Evolutionary conservation across 2,329 filamentous ascomycete genomes (phyloP).

Genomic region (Colletotrichum acutatum): DNA sequence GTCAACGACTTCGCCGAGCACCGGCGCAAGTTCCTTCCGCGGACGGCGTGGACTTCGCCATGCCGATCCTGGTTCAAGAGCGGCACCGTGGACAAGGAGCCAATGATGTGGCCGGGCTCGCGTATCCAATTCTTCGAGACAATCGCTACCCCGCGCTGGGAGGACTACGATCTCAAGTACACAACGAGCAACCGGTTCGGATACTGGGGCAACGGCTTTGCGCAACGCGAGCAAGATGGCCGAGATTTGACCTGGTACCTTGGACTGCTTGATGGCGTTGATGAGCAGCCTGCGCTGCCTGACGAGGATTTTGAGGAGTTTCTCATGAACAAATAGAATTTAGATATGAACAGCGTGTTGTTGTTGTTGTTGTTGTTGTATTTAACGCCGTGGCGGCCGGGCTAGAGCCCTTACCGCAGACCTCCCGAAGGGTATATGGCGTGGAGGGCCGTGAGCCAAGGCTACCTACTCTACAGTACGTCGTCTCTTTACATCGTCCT

Average conservation of each 20-base stretch:
- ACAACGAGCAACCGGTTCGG: conserved; percentile 40
- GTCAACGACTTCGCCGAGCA: conserved; percentile 45
- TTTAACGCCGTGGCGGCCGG: too few species aligned
- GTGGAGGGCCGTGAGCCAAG: too few species aligned
- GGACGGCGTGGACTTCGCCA: conserved; percentile 40
- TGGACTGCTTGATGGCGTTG: conserved; percentile 36
- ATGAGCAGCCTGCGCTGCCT: conserved; percentile 37
- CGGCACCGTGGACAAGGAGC: conserved; percentile 40
- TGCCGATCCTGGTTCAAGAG: conserved; percentile 44
- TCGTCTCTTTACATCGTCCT: too few species aligned
- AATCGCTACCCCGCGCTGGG: conserved; percentile 40
- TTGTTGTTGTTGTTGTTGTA: too few species aligned
- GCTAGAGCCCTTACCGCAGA: too few species aligned
- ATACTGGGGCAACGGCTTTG: conserved; percentile 42
- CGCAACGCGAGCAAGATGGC: conserved; percentile 32
- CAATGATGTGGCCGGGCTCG: conserved; percentile 42
- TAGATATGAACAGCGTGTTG: background rate
- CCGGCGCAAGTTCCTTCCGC: conserved; percentile 42
- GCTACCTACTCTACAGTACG: too few species aligned
- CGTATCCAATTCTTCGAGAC: conserved; percentile 42
- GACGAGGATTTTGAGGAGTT: conserved; percentile 41
- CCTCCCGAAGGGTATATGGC: too few species aligned
- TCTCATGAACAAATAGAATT: conserved; percentile 36
- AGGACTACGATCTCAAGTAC: conserved; percentile 40
- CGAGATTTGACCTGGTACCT: conserved; percentile 39